Conservation (phyloP, 2,329 filamentous ascomycete genomes). For the Claviceps spartinae region DNA sequence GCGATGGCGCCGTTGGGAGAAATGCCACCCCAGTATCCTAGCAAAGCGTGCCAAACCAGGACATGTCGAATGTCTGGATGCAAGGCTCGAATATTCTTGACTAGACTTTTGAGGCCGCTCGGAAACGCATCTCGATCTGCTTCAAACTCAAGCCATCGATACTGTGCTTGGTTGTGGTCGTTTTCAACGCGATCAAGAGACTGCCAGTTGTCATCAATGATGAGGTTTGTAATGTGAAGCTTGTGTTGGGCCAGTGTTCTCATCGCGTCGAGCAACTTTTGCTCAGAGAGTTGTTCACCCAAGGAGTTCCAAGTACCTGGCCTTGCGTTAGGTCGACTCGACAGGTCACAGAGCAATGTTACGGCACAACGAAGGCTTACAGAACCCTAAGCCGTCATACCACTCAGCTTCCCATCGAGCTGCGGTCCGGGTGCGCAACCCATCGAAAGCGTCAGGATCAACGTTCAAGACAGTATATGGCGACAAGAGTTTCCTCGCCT, state of each 20-base stretch:
- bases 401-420: conserved; percentile 68
- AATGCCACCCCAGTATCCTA: conserved; percentile 87
- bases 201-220: conserved; percentile 98
- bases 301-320: conserved; percentile 82
- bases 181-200: conserved; percentile 43
- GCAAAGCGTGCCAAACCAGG: conserved; percentile 85
- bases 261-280: conserved; percentile 65
- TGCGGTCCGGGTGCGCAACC: conserved; percentile 34
- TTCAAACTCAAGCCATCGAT: conserved; percentile 72
- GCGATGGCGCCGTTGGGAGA: conserved; percentile 62
- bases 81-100: conserved; percentile 52
- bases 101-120: conserved; percentile 57
- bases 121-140: conserved; percentile 72
- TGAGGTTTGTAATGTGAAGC: conserved; percentile 71
- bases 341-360: background rate
- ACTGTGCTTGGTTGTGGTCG: conserved; percentile 39
- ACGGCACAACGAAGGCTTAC: conserved; percentile 28
- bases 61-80: conserved; percentile 68
- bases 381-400: conserved; percentile 89
- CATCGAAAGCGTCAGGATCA: conserved; percentile 30
- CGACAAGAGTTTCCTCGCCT: conserved; percentile 48
- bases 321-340: conserved; percentile 7
- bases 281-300: conserved; percentile 67
- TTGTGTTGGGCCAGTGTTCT: conserved; percentile 54
- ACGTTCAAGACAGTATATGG: conserved; percentile 30